Evolutionary conservation across 2,329 filamentous ascomycete genomes (phyloP).

Genomic region (Pseudogymnoascus sp.): DNA sequence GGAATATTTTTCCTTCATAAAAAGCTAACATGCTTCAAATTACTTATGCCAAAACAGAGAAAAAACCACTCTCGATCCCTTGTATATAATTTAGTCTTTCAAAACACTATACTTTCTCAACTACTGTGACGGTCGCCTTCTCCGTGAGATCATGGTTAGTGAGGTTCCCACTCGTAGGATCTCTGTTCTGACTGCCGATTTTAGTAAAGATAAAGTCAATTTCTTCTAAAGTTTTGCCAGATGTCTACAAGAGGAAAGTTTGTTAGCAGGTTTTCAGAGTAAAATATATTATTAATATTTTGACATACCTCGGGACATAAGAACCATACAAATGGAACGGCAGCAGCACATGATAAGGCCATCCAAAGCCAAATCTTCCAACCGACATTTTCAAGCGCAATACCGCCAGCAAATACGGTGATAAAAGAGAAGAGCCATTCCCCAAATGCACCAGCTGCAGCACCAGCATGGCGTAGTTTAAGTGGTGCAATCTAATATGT

Average conservation of each 20-base stretch:
- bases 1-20: not conserved
- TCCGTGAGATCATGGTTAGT: not conserved
- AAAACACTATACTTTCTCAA: not conserved
- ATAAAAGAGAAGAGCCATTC: slow-evolving; percentile 35
- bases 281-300: not conserved
- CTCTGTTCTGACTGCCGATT: not conserved
- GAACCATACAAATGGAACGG: slow-evolving; percentile 18
- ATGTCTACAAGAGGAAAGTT: slow-evolving; percentile 7
- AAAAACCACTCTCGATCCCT: not conserved
- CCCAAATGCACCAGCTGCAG: slow-evolving; percentile 32
- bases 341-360: slow-evolving; percentile 28
- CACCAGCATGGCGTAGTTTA: slow-evolving; percentile 33
- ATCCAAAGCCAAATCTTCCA: slow-evolving; percentile 36
- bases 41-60: not conserved
- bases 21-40: not conserved
- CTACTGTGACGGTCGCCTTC: not conserved
- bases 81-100: not conserved
- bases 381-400: slow-evolving; percentile 31
- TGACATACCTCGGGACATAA: slow-evolving; percentile 16
- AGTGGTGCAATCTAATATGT: slow-evolving; percentile 31
- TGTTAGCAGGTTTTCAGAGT: not conserved
- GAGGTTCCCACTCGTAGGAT: not conserved
- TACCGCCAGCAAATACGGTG: slow-evolving; percentile 33
- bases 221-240: slow-evolving; percentile 18
- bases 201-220: slow-evolving; percentile 18